Conservation (phyloP, 768 basidiomycete species). For the Suillus spraguei region DNA sequence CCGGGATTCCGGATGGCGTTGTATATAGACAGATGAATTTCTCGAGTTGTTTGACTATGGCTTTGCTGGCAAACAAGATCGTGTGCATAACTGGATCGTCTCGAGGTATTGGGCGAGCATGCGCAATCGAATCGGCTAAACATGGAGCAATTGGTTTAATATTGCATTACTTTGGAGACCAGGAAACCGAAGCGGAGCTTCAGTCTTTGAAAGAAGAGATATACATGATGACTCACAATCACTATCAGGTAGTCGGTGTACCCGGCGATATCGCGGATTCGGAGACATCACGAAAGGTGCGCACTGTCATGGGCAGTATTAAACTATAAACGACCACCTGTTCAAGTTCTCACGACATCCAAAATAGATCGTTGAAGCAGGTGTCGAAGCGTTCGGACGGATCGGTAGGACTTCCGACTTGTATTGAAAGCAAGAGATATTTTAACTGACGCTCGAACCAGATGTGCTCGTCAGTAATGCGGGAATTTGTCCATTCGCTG, state of each 20-base stretch:
- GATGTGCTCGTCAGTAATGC: slow-evolving; percentile 59
- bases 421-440: not conserved
- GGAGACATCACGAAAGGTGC: slow-evolving; percentile 56
- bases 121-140: slow-evolving; percentile 63
- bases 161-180: slow-evolving; percentile 69
- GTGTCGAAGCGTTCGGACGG: slow-evolving; percentile 60
- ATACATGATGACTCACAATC: slow-evolving; percentile 29
- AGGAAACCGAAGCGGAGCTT: slow-evolving; percentile 52
- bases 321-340: not conserved
- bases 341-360: not conserved
- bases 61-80: slow-evolving; percentile 54
- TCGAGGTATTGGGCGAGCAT: slow-evolving; percentile 72
- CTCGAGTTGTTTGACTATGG: slow-evolving; percentile 27
- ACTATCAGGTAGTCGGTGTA: slow-evolving; percentile 47
- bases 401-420: slow-evolving; percentile 59
- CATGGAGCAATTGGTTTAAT: slow-evolving; percentile 67
- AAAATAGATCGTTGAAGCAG: slow-evolving; percentile 59
- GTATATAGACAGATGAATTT: slow-evolving; percentile 1
- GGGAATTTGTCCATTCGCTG: slow-evolving; percentile 77
- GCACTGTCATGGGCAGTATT: slow-evolving; percentile 9
- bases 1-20: not conserved
- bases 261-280: slow-evolving; percentile 68
- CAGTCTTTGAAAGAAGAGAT: slow-evolving; percentile 48
- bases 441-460: slow-evolving; percentile 15
- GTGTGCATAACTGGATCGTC: slow-evolving; percentile 77